phyloP scores from a whole-genome alignment of 106 monocot species.

The Dioscorea alata region DNA sequence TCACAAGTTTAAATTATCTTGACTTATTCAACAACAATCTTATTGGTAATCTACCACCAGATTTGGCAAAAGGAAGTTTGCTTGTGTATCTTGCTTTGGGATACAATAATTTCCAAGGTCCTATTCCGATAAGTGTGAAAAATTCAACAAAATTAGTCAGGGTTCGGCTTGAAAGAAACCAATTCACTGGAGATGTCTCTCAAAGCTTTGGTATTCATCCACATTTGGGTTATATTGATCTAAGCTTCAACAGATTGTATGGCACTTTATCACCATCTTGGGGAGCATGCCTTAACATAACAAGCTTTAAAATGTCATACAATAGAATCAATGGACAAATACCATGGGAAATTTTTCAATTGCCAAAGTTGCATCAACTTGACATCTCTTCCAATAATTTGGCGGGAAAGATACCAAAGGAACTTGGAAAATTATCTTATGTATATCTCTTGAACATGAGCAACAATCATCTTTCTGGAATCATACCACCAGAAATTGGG shows the following conservation, averaged over 20 bases:
- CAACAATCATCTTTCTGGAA: conserved; percentile 9
- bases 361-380: background rate
- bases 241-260: background rate
- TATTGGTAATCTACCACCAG: conserved; percentile 2
- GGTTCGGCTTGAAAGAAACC: background rate
- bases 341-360: background rate
- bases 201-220: conserved; percentile 1
- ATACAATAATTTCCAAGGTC: background rate
- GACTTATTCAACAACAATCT: background rate
- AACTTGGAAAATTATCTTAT: background rate
- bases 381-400: no score
- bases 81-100: background rate
- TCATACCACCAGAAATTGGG: conserved; percentile 10
- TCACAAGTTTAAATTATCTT: background rate
- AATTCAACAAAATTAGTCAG: background rate
- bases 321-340: background rate
- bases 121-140: background rate
- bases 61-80: background rate
- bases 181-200: conserved; percentile 4
- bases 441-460: background rate
- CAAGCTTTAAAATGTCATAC: background rate
- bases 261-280: conserved; percentile 1
- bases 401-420: background rate
- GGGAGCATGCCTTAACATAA: background rate
- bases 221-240: no score